Percentiles rank a stretch among this genome's conserved stretches.
phyloP scores from a whole-genome alignment of 2,329 filamentous ascomycete genomes.

The Alternaria tenuissima region DNA sequence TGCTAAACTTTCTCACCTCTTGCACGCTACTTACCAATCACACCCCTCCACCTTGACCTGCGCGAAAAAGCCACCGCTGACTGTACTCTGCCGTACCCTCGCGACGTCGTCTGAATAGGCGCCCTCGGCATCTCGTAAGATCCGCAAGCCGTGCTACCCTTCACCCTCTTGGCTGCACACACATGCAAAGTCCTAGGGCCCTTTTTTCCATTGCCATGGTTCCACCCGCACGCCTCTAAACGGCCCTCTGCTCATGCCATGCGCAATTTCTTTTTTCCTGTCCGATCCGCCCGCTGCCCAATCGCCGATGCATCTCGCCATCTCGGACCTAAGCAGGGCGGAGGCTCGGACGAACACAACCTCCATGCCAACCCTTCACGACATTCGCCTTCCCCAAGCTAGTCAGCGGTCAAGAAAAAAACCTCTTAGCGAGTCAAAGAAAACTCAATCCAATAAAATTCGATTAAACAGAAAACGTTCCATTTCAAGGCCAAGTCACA shows the following conservation, averaged over 20 bases:
- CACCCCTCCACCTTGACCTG: neutral
- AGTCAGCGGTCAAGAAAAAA: neutral
- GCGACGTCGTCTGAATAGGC: conserved; percentile 25
- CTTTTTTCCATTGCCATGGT: neutral
- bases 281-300: conserved; percentile 8
- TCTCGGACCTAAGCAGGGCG: conserved; percentile 13
- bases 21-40: conserved; percentile 12
- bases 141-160: conserved; percentile 23
- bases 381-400: neutral
- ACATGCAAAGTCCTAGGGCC: no score
- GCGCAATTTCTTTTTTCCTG: conserved; percentile 28
- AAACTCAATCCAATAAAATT: neutral
- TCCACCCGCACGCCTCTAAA: neutral
- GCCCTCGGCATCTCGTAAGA: conserved; percentile 32
- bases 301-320: conserved; percentile 1
- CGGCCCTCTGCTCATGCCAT: neutral
- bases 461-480: conserved; percentile 5
- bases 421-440: conserved; percentile 4
- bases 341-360: conserved; percentile 19
- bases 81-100: conserved; percentile 11
- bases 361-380: conserved; percentile 8
- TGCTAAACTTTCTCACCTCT: conserved; percentile 8
- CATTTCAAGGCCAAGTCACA: neutral
- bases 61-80: conserved; percentile 11
- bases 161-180: no score